phyloP scores from a whole-genome alignment of 768 basidiomycete genomes.

The Neoboletus brunneissimus region DNA sequence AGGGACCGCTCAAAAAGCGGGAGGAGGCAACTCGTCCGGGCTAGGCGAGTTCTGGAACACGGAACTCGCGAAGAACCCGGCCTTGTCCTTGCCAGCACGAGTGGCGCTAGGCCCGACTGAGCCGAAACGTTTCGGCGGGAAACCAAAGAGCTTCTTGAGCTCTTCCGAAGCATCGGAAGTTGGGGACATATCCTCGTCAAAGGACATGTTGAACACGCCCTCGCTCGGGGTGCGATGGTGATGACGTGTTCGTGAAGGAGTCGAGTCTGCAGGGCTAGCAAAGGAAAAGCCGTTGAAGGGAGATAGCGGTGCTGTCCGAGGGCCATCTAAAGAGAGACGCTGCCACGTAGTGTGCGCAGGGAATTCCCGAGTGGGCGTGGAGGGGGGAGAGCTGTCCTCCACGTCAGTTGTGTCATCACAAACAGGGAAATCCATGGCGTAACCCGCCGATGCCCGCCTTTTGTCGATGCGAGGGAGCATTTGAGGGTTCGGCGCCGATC shows the following conservation, averaged over 20 bases:
- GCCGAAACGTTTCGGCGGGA: constrained; percentile 30
- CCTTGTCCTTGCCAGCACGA: constrained; percentile 32
- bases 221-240: constrained; percentile 69
- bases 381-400: constrained; percentile 41
- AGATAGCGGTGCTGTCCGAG: constrained; percentile 51
- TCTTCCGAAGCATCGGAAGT: constrained; percentile 41
- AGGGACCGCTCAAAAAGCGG: constrained; percentile 51
- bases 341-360: constrained; percentile 31
- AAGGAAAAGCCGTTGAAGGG: constrained; percentile 42
- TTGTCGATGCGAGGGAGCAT: constrained; percentile 29
- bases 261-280: constrained; percentile 26
- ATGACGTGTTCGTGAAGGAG: constrained; percentile 38
- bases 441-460: constrained; percentile 34
- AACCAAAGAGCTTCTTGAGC: constrained; percentile 33
- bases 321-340: constrained; percentile 38
- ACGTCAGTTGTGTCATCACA: constrained; percentile 70
- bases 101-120: constrained; percentile 28
- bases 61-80: constrained; percentile 73
- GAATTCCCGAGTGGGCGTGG: constrained; percentile 53
- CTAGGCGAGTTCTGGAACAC: constrained; percentile 85
- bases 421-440: constrained; percentile 52
- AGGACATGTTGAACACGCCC: constrained; percentile 71
- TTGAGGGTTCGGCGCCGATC: constrained; percentile 51
- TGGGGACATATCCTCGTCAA: constrained; percentile 59
- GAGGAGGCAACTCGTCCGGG: constrained; percentile 76